Percentiles rank a stretch among this genome's conserved stretches.
phyloP scores from a whole-genome alignment of 352 stramenopile species.

The Thalassiosira livingstoniorum region DNA sequence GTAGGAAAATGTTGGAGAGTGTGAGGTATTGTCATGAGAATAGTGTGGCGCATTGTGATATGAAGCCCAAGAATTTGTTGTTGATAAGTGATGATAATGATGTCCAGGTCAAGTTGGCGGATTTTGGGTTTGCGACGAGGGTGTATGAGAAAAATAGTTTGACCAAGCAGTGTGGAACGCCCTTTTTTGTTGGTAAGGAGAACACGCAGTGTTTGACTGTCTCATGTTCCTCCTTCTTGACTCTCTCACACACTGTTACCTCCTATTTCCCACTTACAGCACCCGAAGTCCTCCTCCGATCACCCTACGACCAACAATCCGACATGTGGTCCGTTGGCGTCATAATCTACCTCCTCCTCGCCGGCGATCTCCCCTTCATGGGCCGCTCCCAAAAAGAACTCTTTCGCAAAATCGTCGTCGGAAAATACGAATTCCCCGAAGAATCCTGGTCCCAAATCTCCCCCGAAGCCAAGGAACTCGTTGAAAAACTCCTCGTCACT shows the following conservation, averaged over 20 bases:
- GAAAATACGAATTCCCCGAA: constrained; percentile 72
- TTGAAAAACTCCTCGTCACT: constrained; percentile 91
- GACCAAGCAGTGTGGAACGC: constrained; percentile 94
- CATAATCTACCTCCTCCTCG: constrained; percentile 91
- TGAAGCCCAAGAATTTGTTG: constrained; percentile 44
- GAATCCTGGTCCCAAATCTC: constrained; percentile 72
- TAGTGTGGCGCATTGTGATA: constrained; percentile 90
- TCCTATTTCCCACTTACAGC: too few species aligned
- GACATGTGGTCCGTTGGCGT: constrained; percentile 92
- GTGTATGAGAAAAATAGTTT: constrained; percentile 90
- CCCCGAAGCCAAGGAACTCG: constrained; percentile 93
- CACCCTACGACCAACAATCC: constrained; percentile 90
- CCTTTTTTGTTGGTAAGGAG: constrained; percentile 91
- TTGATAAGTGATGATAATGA: constrained; percentile 62
- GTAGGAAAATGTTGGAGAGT: constrained; percentile 91
- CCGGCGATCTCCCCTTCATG: constrained; percentile 80
- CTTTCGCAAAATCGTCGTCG: constrained; percentile 77
- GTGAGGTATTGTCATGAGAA: constrained; percentile 93
- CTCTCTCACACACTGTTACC: too few species aligned
- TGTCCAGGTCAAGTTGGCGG: constrained; percentile 91
- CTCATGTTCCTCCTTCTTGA: background rate
- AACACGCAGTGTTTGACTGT: constrained; percentile 88
- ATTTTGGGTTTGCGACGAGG: constrained; percentile 90
- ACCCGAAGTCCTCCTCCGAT: constrained; percentile 85
- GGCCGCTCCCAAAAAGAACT: constrained; percentile 74